These are phyloP conservation scores for Aspergillus ustus DNA, from an alignment of 2,329 filamentous ascomycete genomes.

Conservation along the genomic window DNA sequence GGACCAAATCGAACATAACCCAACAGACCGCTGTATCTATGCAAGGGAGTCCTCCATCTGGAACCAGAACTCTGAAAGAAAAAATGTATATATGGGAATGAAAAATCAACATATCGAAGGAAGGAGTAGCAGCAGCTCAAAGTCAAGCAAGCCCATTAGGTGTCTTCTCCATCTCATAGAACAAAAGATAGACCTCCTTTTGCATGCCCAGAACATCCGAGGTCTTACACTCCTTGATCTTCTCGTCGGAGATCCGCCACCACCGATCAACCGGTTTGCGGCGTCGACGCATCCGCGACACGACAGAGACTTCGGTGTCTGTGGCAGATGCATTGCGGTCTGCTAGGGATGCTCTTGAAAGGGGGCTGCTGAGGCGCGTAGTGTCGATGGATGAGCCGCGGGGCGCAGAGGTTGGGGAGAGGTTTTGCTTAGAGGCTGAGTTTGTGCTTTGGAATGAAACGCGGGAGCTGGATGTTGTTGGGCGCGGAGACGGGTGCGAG, in stretches of 20 bases:
- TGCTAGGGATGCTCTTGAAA: conserved; percentile 29
- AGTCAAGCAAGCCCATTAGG: background rate
- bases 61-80: background rate
- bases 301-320: conserved; percentile 26
- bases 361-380: conserved; percentile 32
- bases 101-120: background rate
- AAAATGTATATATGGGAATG: background rate
- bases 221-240: conserved; percentile 92
- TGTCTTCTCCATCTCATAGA: conserved; percentile 81
- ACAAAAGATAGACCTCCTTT: conserved; percentile 91
- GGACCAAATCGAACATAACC: background rate
- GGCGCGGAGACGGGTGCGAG: conserved; percentile 26
- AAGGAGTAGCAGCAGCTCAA: background rate
- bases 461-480: conserved; percentile 38
- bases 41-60: background rate
- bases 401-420: conserved; percentile 30
- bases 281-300: conserved; percentile 59
- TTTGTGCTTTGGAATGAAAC: conserved; percentile 39
- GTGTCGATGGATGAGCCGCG: conserved; percentile 33
- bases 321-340: conserved; percentile 29
- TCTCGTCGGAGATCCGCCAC: conserved; percentile 99
- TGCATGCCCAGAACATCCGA: conserved; percentile 91
- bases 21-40: background rate
- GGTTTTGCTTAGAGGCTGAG: conserved; percentile 34
- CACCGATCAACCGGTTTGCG: conserved; percentile 73